Conservation (phyloP, 2,329 filamentous ascomycete genomes). For the Thelonectria blattea region DNA sequence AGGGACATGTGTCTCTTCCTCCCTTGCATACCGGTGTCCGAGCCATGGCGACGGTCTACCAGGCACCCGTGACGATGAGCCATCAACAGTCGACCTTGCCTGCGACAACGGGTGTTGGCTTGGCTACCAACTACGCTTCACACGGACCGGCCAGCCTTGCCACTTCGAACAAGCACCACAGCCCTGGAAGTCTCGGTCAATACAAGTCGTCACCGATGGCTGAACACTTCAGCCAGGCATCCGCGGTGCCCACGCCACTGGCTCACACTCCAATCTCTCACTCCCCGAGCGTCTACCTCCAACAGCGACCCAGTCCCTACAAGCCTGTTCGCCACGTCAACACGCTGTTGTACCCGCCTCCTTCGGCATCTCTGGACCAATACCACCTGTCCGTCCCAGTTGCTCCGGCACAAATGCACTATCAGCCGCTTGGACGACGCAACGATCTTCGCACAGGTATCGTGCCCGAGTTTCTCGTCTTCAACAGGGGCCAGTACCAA, state of each 20-base stretch:
- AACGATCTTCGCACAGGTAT: conserved; percentile 73
- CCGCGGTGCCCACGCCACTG: conserved; percentile 63
- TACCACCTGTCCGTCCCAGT: conserved; percentile 66
- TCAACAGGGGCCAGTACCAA: conserved; percentile 43
- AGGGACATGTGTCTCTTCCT: conserved; percentile 61
- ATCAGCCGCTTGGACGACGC: conserved; percentile 76
- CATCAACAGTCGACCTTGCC: conserved; percentile 42
- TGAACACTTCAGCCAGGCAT: conserved; percentile 62
- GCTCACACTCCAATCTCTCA: conserved; percentile 71
- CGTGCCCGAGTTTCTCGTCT: conserved; percentile 66
- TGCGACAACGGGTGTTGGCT: conserved; percentile 31
- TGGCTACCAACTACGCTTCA: conserved; percentile 35
- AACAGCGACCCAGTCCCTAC: conserved; percentile 90
- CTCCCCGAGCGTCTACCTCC: conserved; percentile 86
- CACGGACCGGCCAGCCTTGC: conserved; percentile 49
- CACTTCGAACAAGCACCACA: conserved; percentile 61
- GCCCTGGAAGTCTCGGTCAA: conserved; percentile 55
- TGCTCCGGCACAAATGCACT: conserved; percentile 78
- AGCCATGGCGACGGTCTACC: conserved; percentile 80
- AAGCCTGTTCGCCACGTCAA: conserved; percentile 88
- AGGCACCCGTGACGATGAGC: conserved; percentile 53
- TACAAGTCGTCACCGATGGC: conserved; percentile 70
- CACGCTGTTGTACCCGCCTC: conserved; percentile 87
- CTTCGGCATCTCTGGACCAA: conserved; percentile 78
- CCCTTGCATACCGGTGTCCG: conserved; percentile 66